Conservation (phyloP, 164 flowering plant species). For the Paratinospora sagittata region DNA sequence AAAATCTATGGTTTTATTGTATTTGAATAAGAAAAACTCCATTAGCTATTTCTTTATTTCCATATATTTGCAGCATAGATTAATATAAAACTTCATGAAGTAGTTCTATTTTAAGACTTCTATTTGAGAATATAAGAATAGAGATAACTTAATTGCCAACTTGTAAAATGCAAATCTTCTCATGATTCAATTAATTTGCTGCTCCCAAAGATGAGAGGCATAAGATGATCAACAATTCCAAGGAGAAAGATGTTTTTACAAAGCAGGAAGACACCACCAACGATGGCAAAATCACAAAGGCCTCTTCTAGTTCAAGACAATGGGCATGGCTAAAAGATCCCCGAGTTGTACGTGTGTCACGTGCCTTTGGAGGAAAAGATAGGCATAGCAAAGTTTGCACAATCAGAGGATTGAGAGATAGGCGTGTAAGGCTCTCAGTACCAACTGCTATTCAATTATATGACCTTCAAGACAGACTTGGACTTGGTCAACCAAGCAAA, state of each 20-base stretch:
- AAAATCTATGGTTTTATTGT: too few relatives aligned
- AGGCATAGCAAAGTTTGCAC: slow-evolving; percentile 90
- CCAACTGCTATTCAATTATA: slow-evolving; percentile 83
- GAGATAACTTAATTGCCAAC: background rate
- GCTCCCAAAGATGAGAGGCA: slow-evolving; percentile 23
- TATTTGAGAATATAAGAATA: background rate
- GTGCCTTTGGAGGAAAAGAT: slow-evolving; percentile 80
- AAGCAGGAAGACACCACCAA: slow-evolving; percentile 29
- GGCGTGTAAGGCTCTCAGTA: slow-evolving; percentile 81
- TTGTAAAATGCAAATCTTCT: background rate
- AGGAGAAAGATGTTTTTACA: slow-evolving; percentile 26
- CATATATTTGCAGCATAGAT: background rate
- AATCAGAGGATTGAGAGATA: slow-evolving; percentile 69
- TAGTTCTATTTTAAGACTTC: background rate
- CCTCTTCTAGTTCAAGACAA: slow-evolving; percentile 37
- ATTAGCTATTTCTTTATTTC: too few relatives aligned
- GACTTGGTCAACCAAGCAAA: slow-evolving; percentile 78
- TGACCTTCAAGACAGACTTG: slow-evolving; percentile 82
- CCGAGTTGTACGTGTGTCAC: slow-evolving; percentile 64
- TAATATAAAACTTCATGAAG: background rate
- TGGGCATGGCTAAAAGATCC: slow-evolving; percentile 68
- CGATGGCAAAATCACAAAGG: slow-evolving; percentile 25
- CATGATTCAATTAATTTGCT: background rate
- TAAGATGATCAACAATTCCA: slow-evolving; percentile 39
- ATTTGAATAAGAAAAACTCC: too few relatives aligned